Percentiles rank a stretch among this genome's conserved stretches.
Conservation (phyloP, 129 eudicot species). For the Flaveria bidentis region DNA sequence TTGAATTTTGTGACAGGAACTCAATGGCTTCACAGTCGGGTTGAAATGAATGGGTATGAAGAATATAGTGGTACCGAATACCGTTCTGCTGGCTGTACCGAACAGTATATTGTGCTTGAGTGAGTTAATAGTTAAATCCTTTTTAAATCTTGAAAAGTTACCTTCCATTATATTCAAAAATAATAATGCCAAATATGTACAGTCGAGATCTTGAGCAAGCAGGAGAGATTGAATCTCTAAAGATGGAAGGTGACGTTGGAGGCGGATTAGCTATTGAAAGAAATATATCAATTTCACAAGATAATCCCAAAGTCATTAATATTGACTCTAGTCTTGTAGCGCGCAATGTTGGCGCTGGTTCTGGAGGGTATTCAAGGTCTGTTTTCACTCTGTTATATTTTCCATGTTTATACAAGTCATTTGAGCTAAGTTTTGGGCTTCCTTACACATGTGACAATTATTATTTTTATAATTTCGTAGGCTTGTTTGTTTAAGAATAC, state of each 20-base stretch:
- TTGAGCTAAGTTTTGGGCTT: neutral
- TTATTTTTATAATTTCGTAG: slow-evolving; percentile 33
- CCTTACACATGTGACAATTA: neutral
- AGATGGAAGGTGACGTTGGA: slow-evolving; percentile 83
- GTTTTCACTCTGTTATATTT: neutral
- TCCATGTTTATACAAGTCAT: neutral
- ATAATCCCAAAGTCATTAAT: slow-evolving; percentile 50
- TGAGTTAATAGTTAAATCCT: slow-evolving; percentile 42
- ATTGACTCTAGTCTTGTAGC: slow-evolving; percentile 83
- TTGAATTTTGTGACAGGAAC: slow-evolving; percentile 53
- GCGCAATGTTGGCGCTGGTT: slow-evolving; percentile 83
- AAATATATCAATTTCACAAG: slow-evolving; percentile 49
- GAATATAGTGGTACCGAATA: slow-evolving; percentile 88
- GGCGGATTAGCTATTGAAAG: slow-evolving; percentile 73
- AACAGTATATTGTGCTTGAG: slow-evolving; percentile 81
- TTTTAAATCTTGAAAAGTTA: slow-evolving; percentile 2
- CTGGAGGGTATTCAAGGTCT: slow-evolving; percentile 94
- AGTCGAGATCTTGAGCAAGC: slow-evolving; percentile 86
- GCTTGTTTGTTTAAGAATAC: slow-evolving; percentile 94
- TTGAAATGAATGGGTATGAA: slow-evolving; percentile 83
- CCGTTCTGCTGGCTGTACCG: slow-evolving; percentile 87
- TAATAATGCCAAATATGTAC: neutral
- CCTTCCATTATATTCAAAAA: neutral
- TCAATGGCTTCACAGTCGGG: slow-evolving; percentile 96
- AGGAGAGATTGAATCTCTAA: slow-evolving; percentile 67